phyloP scores from a whole-genome alignment of 2,329 filamentous ascomycete genomes.

The Cercospora sp. region DNA sequence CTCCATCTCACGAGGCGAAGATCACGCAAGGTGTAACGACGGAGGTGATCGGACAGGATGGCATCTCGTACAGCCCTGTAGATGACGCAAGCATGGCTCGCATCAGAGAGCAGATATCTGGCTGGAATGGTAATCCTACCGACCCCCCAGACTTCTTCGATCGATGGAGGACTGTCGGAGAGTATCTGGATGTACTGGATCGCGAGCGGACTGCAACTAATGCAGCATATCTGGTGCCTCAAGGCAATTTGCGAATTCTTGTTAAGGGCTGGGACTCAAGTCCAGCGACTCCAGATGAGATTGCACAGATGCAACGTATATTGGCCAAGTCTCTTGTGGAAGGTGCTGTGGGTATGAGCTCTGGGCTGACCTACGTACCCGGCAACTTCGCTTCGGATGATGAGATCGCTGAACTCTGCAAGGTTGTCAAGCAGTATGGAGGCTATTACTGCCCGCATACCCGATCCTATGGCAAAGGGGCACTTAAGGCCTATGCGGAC shows the following conservation, averaged over 20 bases:
- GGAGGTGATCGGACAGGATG: conserved; percentile 36
- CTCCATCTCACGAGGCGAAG: conserved; percentile 32
- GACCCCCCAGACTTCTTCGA: conserved; percentile 32
- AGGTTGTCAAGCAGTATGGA: conserved; percentile 30
- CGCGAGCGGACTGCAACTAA: conserved; percentile 31
- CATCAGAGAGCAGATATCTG: conserved; percentile 34
- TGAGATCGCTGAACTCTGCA: conserved; percentile 31
- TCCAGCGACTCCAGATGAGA: conserved; percentile 27
- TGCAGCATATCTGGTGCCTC: conserved; percentile 34
- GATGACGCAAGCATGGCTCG: conserved; percentile 28
- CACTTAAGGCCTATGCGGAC: conserved; percentile 32
- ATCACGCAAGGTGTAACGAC: conserved; percentile 35
- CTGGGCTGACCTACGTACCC: conserved; percentile 34
- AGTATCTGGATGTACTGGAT: conserved; percentile 33
- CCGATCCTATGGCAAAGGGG: conserved; percentile 33
- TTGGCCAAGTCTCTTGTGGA: conserved; percentile 27
- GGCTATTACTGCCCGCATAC: conserved; percentile 37
- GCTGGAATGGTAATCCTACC: conserved; percentile 35
- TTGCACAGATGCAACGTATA: conserved; percentile 29
- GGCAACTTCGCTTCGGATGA: conserved; percentile 32
- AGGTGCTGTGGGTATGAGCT: conserved; percentile 34
- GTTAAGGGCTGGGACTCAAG: conserved; percentile 32
- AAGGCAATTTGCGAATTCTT: conserved; percentile 35
- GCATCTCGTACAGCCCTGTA: conserved; percentile 34
- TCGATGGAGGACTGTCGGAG: conserved; percentile 31